phyloP scores from a whole-genome alignment of 805 yeast species.

The Candida maris region DNA sequence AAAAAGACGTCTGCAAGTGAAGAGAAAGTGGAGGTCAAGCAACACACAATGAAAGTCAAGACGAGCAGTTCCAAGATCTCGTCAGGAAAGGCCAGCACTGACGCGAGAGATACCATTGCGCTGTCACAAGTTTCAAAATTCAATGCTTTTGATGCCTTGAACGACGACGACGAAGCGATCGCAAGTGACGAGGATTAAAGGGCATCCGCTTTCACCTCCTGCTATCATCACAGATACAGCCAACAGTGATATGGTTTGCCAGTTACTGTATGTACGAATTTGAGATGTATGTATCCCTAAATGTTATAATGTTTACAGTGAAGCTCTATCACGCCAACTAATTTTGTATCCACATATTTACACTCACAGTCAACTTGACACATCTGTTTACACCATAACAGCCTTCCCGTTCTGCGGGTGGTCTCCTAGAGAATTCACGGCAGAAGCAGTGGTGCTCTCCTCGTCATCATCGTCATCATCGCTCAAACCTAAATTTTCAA shows the following conservation, averaged over 20 bases:
- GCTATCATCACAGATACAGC: background rate
- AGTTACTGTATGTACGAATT: conserved; percentile 3
- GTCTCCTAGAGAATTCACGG: too few species aligned
- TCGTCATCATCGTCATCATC: conserved; percentile 15
- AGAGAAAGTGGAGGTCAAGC: conserved; percentile 46
- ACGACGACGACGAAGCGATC: conserved; percentile 43
- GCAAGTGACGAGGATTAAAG: conserved; percentile 23
- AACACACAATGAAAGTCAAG: conserved; percentile 50
- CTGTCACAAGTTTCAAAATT: conserved; percentile 63
- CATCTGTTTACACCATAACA: too few species aligned
- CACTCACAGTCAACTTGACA: too few species aligned
- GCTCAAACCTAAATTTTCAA: conserved; percentile 19
- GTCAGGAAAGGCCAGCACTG: conserved; percentile 62
- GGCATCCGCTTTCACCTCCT: background rate
- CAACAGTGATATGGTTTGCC: background rate
- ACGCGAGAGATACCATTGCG: conserved; percentile 65
- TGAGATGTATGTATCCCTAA: conserved; percentile 5
- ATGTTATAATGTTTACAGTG: too few species aligned
- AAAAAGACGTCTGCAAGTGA: conserved; percentile 44
- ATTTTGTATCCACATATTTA: too few species aligned
- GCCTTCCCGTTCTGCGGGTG: background rate
- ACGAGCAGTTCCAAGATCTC: conserved; percentile 75
- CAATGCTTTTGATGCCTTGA: conserved; percentile 81
- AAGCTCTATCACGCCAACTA: too few species aligned
- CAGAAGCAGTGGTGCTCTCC: background rate